phyloP scores from a whole-genome alignment of 768 basidiomycete genomes.

The Tulasnella sp. region DNA sequence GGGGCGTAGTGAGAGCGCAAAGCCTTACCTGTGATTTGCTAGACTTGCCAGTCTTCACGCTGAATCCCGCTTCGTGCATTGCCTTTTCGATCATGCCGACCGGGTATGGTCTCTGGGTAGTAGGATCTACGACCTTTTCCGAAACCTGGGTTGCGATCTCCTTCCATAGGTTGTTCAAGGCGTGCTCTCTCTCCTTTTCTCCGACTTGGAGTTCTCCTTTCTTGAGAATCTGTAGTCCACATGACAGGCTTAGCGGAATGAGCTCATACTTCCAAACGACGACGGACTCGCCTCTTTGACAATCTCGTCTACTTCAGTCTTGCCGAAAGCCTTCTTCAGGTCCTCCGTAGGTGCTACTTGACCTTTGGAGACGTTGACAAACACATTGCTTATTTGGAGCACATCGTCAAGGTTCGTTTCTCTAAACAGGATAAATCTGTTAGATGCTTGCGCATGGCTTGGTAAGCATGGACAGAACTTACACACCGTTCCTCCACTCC shows the following conservation, averaged over 20 bases:
- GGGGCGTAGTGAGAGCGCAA: background rate
- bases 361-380: conserved; percentile 94
- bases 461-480: conserved; percentile 37
- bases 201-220: conserved; percentile 97
- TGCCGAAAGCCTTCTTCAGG: conserved; percentile 88
- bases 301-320: conserved; percentile 62
- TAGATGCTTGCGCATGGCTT: background rate
- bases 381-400: conserved; percentile 93
- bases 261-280: background rate
- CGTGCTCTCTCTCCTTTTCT: conserved; percentile 93
- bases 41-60: conserved; percentile 79
- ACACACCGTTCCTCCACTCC: conserved; percentile 92
- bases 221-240: conserved; percentile 65
- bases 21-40: conserved; percentile 84
- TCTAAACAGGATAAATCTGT: conserved; percentile 40
- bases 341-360: conserved; percentile 86
- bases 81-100: conserved; percentile 97
- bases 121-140: conserved; percentile 93
- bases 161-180: conserved; percentile 70
- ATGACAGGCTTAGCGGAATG: background rate
- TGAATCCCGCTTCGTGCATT: conserved; percentile 92
- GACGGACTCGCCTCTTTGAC: conserved; percentile 66
- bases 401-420: conserved; percentile 95
- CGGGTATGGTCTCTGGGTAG: conserved; percentile 82
- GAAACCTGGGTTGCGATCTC: conserved; percentile 94